Evolutionary conservation across 2,329 filamentous ascomycete species (phyloP), one percentile per base, ranked within the genome.

Genomic region (Gaeumannomyces tritici): DNA sequence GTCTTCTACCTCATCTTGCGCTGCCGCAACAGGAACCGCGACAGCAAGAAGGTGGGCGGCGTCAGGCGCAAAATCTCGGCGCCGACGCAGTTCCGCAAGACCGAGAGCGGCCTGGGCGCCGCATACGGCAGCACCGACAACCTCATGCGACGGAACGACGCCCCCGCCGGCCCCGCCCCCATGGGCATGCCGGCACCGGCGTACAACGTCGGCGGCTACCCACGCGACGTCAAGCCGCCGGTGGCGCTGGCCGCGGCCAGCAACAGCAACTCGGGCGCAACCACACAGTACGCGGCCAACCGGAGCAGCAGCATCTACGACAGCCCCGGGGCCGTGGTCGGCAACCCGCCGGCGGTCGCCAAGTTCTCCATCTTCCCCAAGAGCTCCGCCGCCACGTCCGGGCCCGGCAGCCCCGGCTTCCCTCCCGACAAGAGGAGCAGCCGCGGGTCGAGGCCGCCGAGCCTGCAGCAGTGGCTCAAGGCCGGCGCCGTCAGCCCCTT

Each of bases 1-100:
- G 69, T 70, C 29, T 75, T 76, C 63, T 74, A 74, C 54, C 66
- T 76, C 24, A 69, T 77, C 29, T 64, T 72, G 13, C 71, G 74
- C 42, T 69, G 67, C 62, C 63, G 69, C 51, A 65, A 61, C 51
- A 66, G 64, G 59, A 55, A 28, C 13, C 29, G 63, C n/a, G 63
- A 60, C 13, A 33, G 55, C 27, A n/a, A 21, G 42, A n/a, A 21
- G 11, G 6, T 21, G 3, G 42, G 42, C 21, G 42, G 42, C 21
- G 21, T 51, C 42, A 51, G 18, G 42, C 42, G 42, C 21, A n/a
- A 51, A n/a, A 69, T 69, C 57, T 64, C 69, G 61, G 68, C 69
- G 57, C 68, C 69, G 13, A 64, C 63, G 54, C 62, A 67, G 47
- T 31, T 60, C 35, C 59, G 59, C 62, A 66, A 68, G 55, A 66